phyloP scores from a whole-genome alignment of 2,329 filamentous ascomycete genomes.

The Aotearoamyces nothofagi region DNA sequence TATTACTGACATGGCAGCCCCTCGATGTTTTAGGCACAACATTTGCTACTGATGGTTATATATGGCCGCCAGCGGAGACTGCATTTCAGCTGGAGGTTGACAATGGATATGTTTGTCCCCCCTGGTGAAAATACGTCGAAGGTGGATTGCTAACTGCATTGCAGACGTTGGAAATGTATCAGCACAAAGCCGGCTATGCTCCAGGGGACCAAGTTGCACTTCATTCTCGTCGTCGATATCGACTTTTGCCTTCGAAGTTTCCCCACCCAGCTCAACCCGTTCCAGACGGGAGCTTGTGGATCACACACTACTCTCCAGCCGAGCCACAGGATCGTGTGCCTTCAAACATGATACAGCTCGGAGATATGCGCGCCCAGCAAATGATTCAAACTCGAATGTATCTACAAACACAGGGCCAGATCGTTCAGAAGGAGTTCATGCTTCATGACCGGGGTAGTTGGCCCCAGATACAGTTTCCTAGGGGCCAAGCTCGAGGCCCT shows the following conservation, averaged over 20 bases:
- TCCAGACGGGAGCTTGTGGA: constrained; percentile 72
- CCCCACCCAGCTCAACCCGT: constrained; percentile 54
- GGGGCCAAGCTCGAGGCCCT: constrained; percentile 20
- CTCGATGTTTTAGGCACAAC: constrained; percentile 52
- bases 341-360: constrained; percentile 47
- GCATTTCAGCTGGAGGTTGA: constrained; percentile 60
- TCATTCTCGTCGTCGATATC: constrained; percentile 75
- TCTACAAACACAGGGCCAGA: constrained; percentile 62
- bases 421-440: constrained; percentile 89
- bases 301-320: constrained; percentile 75
- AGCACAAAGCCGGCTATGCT: constrained; percentile 68
- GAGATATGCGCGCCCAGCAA: constrained; percentile 41
- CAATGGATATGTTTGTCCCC: constrained; percentile 43
- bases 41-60: constrained; percentile 82
- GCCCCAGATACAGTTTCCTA: constrained; percentile 66
- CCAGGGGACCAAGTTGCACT: constrained; percentile 60
- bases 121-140: constrained; percentile 1
- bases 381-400: constrained; percentile 46
- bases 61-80: constrained; percentile 76
- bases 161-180: constrained; percentile 77
- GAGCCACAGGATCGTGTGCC: constrained; percentile 62
- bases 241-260: constrained; percentile 58
- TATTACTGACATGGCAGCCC: constrained; percentile 83
- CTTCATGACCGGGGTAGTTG: constrained; percentile 78
- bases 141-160: constrained; percentile 6